Base-by-base conservation (phyloP, 768 basidiomycete genomes). In the Leccinum variicolor region DNA sequence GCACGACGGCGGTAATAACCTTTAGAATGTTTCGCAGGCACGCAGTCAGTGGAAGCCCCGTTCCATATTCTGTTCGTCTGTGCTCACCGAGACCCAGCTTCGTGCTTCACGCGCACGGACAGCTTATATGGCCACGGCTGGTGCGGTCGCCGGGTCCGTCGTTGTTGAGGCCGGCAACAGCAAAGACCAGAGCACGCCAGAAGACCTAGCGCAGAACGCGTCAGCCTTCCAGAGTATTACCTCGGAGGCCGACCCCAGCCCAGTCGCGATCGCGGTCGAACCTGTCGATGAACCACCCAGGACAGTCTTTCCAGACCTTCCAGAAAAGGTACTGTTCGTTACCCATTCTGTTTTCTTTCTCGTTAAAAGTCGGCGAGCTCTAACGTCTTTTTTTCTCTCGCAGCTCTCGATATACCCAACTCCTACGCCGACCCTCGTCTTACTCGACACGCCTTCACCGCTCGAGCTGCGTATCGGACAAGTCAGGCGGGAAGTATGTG, bases 351-450 rank as follows among this genome's bases (percentile, higher is more conserved):
- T 26, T 29, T 29, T 33, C 29, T 31, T 3, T 21, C 36, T 15
- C 28, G 3, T 11, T 15, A 11, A 10, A 25, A 49, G 7, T 31
- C 7, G 5, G 4, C 13, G 6, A 3, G 3, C 14, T 58, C 39
- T 39, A 3, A 39, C n/a, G 25, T 6, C 26, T 5, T 41, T 29
- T 19, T 29, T 10, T 23, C 39, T 36, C 9, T 26, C 9, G n/a
- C 11, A 98, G 94, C 84, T 89, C 52, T 84, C 93, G 26, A 91
- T 98, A 75, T 97, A 98, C 76, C 81, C 90, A 2, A 64, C 71
- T 6, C 77, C 83, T 2, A 79, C 80, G 11, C 74, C 81, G 7
- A 85, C 89, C 13, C 73, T 93, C 39, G 64, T 90, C 23, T 82
- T 98, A 8, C 80, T 91, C 50, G 88, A 92, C 62, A 80, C 79